These are phyloP conservation scores for Ashbya aceris DNA, from an alignment of 1,139 yeast genomes.

Conservation along the genomic window DNA sequence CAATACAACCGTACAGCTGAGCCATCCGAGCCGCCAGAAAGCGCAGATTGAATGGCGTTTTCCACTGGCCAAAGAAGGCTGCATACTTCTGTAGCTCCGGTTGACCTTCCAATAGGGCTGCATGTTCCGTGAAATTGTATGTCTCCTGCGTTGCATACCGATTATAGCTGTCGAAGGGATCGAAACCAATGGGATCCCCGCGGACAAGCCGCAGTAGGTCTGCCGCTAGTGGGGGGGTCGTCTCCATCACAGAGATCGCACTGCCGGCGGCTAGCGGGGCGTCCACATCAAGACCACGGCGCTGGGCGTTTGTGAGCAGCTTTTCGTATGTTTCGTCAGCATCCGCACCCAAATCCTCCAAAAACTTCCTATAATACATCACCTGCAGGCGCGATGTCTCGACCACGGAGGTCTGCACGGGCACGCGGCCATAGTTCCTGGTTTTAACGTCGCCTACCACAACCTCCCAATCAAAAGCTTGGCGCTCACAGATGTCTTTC, in stretches of 20 bases:
- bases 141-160: background rate
- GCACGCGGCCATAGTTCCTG: conserved; percentile 35
- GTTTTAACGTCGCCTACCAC: conserved; percentile 53
- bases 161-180: conserved; percentile 31
- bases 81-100: conserved; percentile 8
- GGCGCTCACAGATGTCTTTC: background rate
- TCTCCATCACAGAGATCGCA: conserved; percentile 33
- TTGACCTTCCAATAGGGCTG: conserved; percentile 11
- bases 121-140: conserved; percentile 14
- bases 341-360: conserved; percentile 32
- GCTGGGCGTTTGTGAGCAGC: conserved; percentile 38
- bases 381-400: conserved; percentile 48
- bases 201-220: conserved; percentile 41
- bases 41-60: conserved; percentile 44
- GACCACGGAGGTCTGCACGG: conserved; percentile 40
- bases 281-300: conserved; percentile 42
- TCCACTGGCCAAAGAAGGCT: conserved; percentile 37
- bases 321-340: conserved; percentile 18
- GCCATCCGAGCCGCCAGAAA: conserved; percentile 48
- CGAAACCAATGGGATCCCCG: conserved; percentile 40
- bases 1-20: conserved; percentile 37
- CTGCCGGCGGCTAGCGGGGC: conserved; percentile 37
- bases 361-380: conserved; percentile 42
- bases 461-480: conserved; percentile 19
- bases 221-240: conserved; percentile 30